A percentile compares a stretch with the other conserved stretches of the same genome.
Evolutionary conservation across 768 basidiomycete genomes (phyloP).

Genomic region (Suillus placidus): DNA sequence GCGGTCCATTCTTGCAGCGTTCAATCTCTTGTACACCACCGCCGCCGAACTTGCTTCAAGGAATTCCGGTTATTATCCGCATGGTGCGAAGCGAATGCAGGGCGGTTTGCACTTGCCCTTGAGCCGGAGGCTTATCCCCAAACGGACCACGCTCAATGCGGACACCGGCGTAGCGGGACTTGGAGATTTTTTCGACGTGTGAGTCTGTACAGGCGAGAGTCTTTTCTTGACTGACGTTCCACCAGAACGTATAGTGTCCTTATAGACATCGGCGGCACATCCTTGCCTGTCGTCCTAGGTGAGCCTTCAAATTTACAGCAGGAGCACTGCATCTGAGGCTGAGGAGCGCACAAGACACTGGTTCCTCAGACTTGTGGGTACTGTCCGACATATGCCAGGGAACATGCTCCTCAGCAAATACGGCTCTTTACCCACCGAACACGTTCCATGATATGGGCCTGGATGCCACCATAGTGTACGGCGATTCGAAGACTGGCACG

Average conservation of each 20-base stretch:
- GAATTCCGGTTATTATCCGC: neutral
- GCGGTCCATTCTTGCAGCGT: neutral
- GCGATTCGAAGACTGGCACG: constrained; percentile 73
- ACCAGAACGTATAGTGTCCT: constrained; percentile 66
- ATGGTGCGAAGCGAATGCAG: constrained; percentile 11
- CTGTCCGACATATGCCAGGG: constrained; percentile 57
- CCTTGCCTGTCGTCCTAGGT: constrained; percentile 66
- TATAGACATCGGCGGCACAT: constrained; percentile 54
- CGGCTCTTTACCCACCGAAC: constrained; percentile 52
- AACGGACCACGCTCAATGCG: constrained; percentile 14
- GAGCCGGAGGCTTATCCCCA: constrained; percentile 9
- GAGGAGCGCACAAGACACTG: constrained; percentile 55
- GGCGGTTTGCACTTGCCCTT: constrained; percentile 31
- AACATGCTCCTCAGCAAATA: constrained; percentile 40
- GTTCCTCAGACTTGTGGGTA: constrained; percentile 80
- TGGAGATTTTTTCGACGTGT: constrained; percentile 68
- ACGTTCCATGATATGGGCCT: constrained; percentile 51
- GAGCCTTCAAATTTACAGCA: constrained; percentile 12
- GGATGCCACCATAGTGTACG: constrained; percentile 58
- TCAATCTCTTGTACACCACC: neutral
- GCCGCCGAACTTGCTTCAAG: neutral
- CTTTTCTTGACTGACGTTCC: neutral
- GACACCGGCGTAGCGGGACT: constrained; percentile 49
- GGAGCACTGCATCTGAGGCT: neutral
- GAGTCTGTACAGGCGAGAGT: constrained; percentile 25